Base-by-base conservation (phyloP, 495 filamentous ascomycete genomes). In the Schizothecium vesticola region DNA sequence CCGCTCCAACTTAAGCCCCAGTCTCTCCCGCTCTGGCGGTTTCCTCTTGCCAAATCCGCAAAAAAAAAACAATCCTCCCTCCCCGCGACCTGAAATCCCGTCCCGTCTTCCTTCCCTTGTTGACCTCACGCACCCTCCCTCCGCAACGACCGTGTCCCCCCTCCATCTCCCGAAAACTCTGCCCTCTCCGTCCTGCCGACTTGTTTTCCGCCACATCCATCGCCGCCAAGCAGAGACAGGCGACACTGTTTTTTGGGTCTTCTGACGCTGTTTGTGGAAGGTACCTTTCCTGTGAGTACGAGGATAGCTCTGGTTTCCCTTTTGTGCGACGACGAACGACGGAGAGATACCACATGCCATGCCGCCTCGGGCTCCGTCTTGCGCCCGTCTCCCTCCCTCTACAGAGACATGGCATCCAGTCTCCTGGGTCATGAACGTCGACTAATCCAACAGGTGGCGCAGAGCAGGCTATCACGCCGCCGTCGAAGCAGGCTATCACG, bases 1-100 rank as follows among this genome's bases (percentile, higher is more conserved):
- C 61, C 66, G 61, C 56, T 67, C 67, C 63, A 65, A 63, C 57
- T 59, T 51, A 51, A 56, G 25, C 63, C 28, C 63, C 65, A 51
- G 64, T 68, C 67, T 55, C 65, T 69, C 64, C 61, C 63, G 23
- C 26, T 51, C 59, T 61, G 56, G 57, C 36, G 28, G 24, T 56
- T 33, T 51, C 43, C 66, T 31, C 43, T 31, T 36, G 21, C 31
- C 43, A 51, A 51, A 51, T 51, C 43, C 19, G 43, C 43, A 19
- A 51, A 51, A 51, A 28, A 51, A 51, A 19, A 51, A 51, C 19
- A 19, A 19, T 51, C 43, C 43, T 8, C 19, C 43, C 43, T 51
- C 43, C 43, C 43, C 43, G 43, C 43, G 43, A 51, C 43, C 16
- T 51, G 25, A 57, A 25, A 23, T 51, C 8, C 36, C 22, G 25